Conservation (phyloP, 2,329 filamentous ascomycete genomes). For the Apiospora hydei region DNA sequence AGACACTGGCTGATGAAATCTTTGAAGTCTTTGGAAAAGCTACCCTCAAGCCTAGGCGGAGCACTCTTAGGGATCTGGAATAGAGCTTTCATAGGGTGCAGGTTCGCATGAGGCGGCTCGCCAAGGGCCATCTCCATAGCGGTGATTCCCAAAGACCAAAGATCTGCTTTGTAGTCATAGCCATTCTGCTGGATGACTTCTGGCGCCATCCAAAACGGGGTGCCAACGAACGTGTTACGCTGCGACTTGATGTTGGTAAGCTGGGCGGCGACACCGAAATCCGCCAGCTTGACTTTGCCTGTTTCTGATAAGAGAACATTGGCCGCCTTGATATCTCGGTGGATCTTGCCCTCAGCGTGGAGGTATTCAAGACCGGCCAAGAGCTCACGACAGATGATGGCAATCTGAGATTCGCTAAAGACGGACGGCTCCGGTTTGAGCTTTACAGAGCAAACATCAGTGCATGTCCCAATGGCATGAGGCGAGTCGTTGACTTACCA, state of each 20-base stretch:
- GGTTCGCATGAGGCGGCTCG: conserved; percentile 85
- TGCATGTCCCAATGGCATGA: not conserved
- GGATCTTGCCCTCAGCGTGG: conserved; percentile 92
- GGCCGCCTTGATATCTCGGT: conserved; percentile 95
- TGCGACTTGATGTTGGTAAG: conserved; percentile 98
- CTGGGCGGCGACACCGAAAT: conserved; percentile 97
- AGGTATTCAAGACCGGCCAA: conserved; percentile 91
- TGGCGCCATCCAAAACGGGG: conserved; percentile 96
- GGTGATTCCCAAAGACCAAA: conserved; percentile 92
- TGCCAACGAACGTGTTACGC: conserved; percentile 96
- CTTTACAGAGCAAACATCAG: conserved; percentile 50
- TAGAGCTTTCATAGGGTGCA: conserved; percentile 92
- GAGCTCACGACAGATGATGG: conserved; percentile 92
- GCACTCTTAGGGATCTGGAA: conserved; percentile 91
- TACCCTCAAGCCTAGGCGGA: conserved; percentile 83
- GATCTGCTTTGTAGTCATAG: conserved; percentile 88
- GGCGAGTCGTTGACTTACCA: conserved; percentile 62
- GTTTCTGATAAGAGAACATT: conserved; percentile 92
- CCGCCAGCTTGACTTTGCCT: conserved; percentile 93
- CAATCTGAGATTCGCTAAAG: conserved; percentile 89
- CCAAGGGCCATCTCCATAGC: conserved; percentile 89
- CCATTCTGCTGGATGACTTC: conserved; percentile 90
- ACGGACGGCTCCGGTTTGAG: conserved; percentile 78
- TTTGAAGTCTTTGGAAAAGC: conserved; percentile 89
- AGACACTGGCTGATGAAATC: conserved; percentile 92